phyloP scores from a whole-genome alignment of 345 rosid genomes.

The Salix purpurea region DNA sequence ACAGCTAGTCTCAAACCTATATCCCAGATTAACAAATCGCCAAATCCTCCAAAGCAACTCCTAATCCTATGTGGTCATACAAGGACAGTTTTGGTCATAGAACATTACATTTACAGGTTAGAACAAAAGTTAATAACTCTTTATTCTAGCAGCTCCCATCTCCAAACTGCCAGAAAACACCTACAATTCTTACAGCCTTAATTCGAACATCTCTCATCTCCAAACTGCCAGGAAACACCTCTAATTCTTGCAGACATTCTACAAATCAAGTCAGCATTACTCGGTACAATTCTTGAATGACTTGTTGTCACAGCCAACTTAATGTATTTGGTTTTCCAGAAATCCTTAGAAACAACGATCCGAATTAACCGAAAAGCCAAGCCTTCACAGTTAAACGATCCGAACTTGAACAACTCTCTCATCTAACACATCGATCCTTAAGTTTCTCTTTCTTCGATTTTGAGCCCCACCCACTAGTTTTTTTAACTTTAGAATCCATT shows the following conservation, averaged over 20 bases:
- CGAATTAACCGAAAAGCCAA: too few relatives aligned
- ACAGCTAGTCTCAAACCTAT: not conserved
- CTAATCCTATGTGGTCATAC: not conserved
- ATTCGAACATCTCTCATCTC: not conserved
- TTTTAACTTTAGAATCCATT: conserved; percentile 65
- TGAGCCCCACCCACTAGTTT: conserved; percentile 39
- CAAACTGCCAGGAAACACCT: not conserved
- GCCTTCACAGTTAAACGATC: too few relatives aligned
- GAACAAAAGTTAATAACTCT: not conserved
- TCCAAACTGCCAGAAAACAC: not conserved
- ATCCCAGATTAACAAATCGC: not conserved
- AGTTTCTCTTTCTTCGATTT: conserved; percentile 54
- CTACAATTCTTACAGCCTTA: too few relatives aligned
- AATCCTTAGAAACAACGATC: not conserved
- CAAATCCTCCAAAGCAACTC: not conserved
- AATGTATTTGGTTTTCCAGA: not conserved
- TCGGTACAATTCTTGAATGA: not conserved
- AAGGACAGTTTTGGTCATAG: not conserved
- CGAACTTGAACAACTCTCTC: conserved; percentile 67
- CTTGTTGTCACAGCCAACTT: not conserved
- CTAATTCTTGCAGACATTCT: not conserved
- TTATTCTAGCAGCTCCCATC: not conserved
- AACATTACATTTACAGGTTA: not conserved
- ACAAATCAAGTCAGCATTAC: not conserved
- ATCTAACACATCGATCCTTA: conserved; percentile 59